Percentiles rank a stretch among this genome's conserved stretches.
These are phyloP conservation scores for Lodderomyces oxycetoniae DNA, from an alignment of 1,139 yeast species.

Conservation along the genomic window DNA sequence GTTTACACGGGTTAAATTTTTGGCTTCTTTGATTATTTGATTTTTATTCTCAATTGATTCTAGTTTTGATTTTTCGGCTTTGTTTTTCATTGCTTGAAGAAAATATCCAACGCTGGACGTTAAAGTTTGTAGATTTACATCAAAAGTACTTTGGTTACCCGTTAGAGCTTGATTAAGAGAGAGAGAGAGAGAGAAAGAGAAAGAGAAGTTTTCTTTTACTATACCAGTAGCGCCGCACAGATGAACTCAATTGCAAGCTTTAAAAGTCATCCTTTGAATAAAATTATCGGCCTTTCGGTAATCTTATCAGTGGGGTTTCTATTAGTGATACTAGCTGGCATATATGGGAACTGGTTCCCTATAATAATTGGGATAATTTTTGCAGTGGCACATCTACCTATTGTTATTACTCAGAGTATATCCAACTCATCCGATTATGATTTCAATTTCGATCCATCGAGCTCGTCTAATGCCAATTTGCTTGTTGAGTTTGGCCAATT, in stretches of 20 bases:
- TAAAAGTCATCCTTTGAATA: slow-evolving; percentile 56
- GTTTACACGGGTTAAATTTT: no score
- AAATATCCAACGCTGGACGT: no score
- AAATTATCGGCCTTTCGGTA: slow-evolving; percentile 68
- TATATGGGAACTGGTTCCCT: slow-evolving; percentile 77
- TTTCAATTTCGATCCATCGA: slow-evolving; percentile 40
- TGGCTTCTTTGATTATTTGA: no score
- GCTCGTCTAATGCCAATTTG: slow-evolving; percentile 27
- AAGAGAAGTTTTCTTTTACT: background rate
- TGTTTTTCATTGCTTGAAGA: no score
- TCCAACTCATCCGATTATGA: slow-evolving; percentile 39
- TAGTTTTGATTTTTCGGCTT: no score
- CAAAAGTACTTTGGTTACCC: background rate
- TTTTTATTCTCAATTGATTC: no score
- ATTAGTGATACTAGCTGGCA: slow-evolving; percentile 70
- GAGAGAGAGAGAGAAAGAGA: no score
- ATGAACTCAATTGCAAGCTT: slow-evolving; percentile 30
- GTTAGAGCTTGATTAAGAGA: background rate
- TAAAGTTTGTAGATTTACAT: no score
- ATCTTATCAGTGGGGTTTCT: slow-evolving; percentile 76
- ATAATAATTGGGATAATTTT: slow-evolving; percentile 50
- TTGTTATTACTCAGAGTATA: slow-evolving; percentile 36
- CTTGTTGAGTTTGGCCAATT: slow-evolving; percentile 62
- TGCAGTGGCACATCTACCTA: slow-evolving; percentile 68
- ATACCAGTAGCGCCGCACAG: background rate